These are phyloP conservation scores for Lumnitzera racemosa DNA, from an alignment of 345 rosid genomes.

Conservation along the genomic window DNA sequence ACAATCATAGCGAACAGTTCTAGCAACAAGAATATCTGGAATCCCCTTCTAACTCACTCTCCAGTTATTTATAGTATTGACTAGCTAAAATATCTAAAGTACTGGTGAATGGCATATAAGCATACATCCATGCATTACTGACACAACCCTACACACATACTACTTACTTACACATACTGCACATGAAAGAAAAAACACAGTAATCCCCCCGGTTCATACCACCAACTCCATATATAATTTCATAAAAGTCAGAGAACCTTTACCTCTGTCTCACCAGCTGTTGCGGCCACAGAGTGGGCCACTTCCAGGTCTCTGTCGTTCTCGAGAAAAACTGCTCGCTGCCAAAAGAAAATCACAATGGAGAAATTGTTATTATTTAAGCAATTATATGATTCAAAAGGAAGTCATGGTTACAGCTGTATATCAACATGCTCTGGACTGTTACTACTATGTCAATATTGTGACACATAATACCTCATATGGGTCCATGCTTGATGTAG, in stretches of 20 bases:
- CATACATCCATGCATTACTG: too few relatives aligned
- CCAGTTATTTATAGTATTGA: too few relatives aligned
- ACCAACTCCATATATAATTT: too few relatives aligned
- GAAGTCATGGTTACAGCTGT: conserved; percentile 4
- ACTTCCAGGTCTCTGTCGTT: conserved; percentile 75
- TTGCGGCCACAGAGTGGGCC: conserved; percentile 85
- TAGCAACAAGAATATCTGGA: too few relatives aligned
- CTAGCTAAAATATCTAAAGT: too few relatives aligned
- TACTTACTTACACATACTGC: too few relatives aligned
- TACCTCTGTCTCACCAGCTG: conserved; percentile 82
- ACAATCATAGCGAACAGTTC: too few relatives aligned
- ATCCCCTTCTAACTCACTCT: too few relatives aligned
- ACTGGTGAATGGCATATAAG: too few relatives aligned
- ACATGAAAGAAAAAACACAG: too few relatives aligned
- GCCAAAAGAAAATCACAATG: background rate
- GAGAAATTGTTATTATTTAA: conserved; percentile 1
- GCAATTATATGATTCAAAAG: conserved; percentile 1
- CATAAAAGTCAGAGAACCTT: background rate
- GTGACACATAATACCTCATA: conserved; percentile 33
- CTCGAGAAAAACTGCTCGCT: conserved; percentile 84
- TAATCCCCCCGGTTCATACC: too few relatives aligned
- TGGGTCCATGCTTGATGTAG: conserved; percentile 75
- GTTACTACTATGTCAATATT: background rate
- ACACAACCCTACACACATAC: too few relatives aligned
- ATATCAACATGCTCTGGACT: background rate